Base-by-base conservation (phyloP, 1,284 basidiomycete species). In the Cutaneotrichosporon curvatum region DNA sequence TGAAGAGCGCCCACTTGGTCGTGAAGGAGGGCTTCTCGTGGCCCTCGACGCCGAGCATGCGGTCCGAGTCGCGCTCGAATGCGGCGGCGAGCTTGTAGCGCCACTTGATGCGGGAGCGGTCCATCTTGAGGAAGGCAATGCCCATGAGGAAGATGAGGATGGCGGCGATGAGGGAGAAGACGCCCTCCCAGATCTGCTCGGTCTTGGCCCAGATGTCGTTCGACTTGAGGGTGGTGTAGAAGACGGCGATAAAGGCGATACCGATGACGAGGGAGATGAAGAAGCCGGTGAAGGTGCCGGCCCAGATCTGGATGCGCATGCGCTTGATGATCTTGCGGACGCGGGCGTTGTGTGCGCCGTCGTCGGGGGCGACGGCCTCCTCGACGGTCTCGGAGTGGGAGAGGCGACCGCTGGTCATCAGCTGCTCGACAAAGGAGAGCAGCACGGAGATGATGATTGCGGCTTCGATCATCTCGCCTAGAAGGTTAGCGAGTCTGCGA, bases 141-240 rank as follows among this genome's bases (percentile, higher is more conserved):
- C 83, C 84, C 83, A 87, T 87, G 56, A 81, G 69, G 61, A 83
- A 82, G 59, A 95, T 91, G 78, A 94, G 81, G 60, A 88, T 52
- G 8, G 81, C 71, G 0, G 90, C 90, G 55, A 95, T 78, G 46
- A 92, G 69, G 53, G 81, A 76, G 70, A 94, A 94, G 56, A 85
- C 78, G 38, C 84, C 87, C 81, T 75, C 67, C 71, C 70, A 74
- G 39, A 74, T 55, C 45, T 67, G 60, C 55, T 73, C 71, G 8
- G 70, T 62, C 40, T 68, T 57, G 39, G 68, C 71, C 72, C 77
- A 80, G 2, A 80, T 65, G 55, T 80, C 74, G 45, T 65, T 70
- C 8, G 25, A 28, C 25, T 28, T 28, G 32, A 78, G 65, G 45
- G 76, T 75, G 47, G 74, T 76, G 65, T 76, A 76, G 64, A 75